Evolutionary conservation across 2,329 filamentous ascomycete genomes (phyloP).

Genomic region (Aspergillus quadrilineatus): DNA sequence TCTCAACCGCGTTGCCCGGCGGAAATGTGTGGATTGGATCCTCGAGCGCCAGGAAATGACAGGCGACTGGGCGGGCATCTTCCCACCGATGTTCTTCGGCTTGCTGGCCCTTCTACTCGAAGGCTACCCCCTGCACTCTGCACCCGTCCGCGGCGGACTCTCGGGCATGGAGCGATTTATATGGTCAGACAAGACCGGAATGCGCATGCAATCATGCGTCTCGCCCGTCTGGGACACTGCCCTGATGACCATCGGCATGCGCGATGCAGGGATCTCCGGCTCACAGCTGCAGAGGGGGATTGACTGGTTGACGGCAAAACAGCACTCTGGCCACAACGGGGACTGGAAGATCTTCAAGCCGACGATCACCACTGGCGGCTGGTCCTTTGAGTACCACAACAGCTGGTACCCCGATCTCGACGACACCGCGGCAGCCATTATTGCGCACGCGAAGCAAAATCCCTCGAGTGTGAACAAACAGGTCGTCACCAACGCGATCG

Average conservation of each 20-base stretch:
- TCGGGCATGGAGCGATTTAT: slow-evolving; percentile 30
- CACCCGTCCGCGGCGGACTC: slow-evolving; percentile 21
- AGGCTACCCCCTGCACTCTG: slow-evolving; percentile 24
- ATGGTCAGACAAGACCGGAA: slow-evolving; percentile 27
- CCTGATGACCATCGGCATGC: slow-evolving; percentile 33
- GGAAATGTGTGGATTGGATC: slow-evolving; percentile 30
- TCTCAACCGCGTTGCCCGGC: slow-evolving; percentile 19
- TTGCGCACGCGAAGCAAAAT: slow-evolving; percentile 29
- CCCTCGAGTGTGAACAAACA: neutral
- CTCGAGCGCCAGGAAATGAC: slow-evolving; percentile 34
- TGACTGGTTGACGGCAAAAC: slow-evolving; percentile 21
- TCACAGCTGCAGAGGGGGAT: neutral
- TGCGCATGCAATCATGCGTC: slow-evolving; percentile 28
- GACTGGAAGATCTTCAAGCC: slow-evolving; percentile 33
- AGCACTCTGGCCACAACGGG: slow-evolving; percentile 25
- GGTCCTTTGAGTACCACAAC: slow-evolving; percentile 34
- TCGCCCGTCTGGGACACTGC: slow-evolving; percentile 39
- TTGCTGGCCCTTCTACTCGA: slow-evolving; percentile 32
- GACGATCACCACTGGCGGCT: slow-evolving; percentile 25
- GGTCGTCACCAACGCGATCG: slow-evolving; percentile 14
- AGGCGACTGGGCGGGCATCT: slow-evolving; percentile 33
- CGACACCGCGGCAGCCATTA: slow-evolving; percentile 33
- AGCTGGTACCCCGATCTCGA: slow-evolving; percentile 36
- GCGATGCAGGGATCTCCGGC: slow-evolving; percentile 17
- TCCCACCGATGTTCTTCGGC: slow-evolving; percentile 30